These are phyloP conservation scores for Solanum habrochaites DNA, from an alignment of 257 asterid genomes.

Conservation along the genomic window DNA sequence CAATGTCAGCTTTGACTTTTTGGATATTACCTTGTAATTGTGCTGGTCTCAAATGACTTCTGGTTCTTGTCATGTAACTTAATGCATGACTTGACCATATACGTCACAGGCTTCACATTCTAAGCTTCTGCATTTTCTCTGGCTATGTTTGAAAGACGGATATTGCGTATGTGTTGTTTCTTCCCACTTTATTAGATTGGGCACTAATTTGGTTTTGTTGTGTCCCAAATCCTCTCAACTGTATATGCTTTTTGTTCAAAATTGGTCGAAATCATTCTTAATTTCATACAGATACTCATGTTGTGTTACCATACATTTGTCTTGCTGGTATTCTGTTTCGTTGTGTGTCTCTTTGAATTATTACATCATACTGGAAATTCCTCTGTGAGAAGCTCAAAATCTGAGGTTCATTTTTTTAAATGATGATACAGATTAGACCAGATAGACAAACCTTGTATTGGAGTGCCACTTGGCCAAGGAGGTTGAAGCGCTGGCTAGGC, in stretches of 20 bases:
- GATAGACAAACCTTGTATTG: slow-evolving; percentile 95
- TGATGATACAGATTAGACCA: slow-evolving; percentile 61
- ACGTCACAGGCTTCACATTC: neutral
- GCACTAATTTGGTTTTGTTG: neutral
- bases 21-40: neutral
- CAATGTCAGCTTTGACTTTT: neutral
- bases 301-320: neutral
- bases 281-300: neutral
- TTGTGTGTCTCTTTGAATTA: neutral
- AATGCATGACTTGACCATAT: neutral
- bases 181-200: neutral
- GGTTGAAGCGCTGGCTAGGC: slow-evolving; percentile 77
- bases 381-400: neutral
- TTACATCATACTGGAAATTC: neutral
- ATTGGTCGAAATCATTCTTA: neutral
- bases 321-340: neutral
- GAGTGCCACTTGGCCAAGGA: slow-evolving; percentile 98
- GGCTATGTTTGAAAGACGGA: neutral
- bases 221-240: neutral
- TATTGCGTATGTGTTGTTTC: neutral
- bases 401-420: neutral
- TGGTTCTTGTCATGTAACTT: neutral
- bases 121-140: neutral
- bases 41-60: neutral
- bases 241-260: neutral